These are phyloP conservation scores for Termitomyces sp. DNA, from an alignment of 768 basidiomycete genomes.

Conservation along the genomic window DNA sequence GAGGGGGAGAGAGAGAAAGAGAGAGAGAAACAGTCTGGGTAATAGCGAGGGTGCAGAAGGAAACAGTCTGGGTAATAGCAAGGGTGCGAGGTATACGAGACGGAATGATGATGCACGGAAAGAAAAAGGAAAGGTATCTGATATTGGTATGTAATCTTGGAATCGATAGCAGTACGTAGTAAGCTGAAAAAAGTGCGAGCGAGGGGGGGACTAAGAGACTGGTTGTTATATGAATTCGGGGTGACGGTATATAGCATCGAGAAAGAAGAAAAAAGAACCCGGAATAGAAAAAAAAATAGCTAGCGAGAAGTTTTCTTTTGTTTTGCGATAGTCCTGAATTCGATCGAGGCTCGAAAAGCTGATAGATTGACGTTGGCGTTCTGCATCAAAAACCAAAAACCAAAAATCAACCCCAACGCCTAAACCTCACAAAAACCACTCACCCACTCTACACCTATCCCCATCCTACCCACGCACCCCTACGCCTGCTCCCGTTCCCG, in stretches of 20 bases:
- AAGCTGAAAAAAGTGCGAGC: neutral
- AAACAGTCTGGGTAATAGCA: neutral
- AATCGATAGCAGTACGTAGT: neutral
- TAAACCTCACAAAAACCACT: neutral
- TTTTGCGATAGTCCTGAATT: neutral
- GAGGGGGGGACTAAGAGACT: neutral
- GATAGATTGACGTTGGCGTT: neutral
- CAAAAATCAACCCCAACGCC: neutral
- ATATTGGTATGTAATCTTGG: neutral
- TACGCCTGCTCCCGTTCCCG: neutral
- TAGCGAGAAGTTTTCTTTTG: neutral
- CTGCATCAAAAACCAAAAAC: no score
- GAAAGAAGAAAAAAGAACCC: neutral
- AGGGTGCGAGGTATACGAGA: neutral
- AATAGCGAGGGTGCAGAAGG: neutral
- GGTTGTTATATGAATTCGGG: neutral
- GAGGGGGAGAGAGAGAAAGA: no score
- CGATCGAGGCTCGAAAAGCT: neutral
- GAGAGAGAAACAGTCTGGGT: neutral
- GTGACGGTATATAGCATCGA: neutral
- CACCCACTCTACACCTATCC: neutral
- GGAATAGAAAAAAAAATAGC: neutral
- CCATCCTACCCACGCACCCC: neutral
- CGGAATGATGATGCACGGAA: neutral
- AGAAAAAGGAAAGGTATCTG: neutral